Evolutionary conservation across 345 rosid genomes (phyloP).

Genomic region (Rhodamnia argentea): DNA sequence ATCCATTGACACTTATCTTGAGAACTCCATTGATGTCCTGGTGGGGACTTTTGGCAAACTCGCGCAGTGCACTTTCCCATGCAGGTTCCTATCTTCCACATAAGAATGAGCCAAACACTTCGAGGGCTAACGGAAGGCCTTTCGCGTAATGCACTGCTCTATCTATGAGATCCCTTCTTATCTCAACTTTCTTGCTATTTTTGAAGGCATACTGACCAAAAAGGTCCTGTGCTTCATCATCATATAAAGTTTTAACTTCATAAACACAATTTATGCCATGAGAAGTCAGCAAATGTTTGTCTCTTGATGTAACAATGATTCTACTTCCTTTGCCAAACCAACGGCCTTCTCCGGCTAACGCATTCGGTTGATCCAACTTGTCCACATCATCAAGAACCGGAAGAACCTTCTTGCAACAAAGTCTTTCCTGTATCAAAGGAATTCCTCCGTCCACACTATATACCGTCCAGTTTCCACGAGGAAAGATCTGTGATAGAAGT

Average conservation of each 20-base stretch:
- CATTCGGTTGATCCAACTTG: not conserved
- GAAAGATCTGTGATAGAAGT: not conserved
- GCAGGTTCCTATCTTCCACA: accelerated
- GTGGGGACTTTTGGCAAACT: not conserved
- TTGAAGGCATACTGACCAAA: accelerated
- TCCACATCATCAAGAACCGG: not conserved
- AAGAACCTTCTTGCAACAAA: not conserved
- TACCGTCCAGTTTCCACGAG: accelerated
- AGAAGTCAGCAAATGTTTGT: not conserved
- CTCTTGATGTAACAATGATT: not conserved
- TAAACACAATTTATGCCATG: not conserved
- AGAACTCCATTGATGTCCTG: not conserved
- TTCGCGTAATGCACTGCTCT: not conserved
- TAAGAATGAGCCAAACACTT: not conserved
- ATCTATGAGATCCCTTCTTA: not conserved
- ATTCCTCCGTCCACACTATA: accelerated
- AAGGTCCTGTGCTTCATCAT: not conserved
- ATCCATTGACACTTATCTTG: not conserved
- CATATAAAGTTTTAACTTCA: accelerated
- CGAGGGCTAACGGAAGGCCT: not conserved
- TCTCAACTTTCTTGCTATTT: not conserved
- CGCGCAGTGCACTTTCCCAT: not conserved
- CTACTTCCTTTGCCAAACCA: not conserved
- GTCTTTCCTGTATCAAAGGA: not conserved
- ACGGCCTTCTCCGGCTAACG: not conserved